Evolutionary conservation across 805 yeast genomes (phyloP), one percentile per base, ranked within the genome.

Genomic region (Torulaspora delbrueckii): DNA sequence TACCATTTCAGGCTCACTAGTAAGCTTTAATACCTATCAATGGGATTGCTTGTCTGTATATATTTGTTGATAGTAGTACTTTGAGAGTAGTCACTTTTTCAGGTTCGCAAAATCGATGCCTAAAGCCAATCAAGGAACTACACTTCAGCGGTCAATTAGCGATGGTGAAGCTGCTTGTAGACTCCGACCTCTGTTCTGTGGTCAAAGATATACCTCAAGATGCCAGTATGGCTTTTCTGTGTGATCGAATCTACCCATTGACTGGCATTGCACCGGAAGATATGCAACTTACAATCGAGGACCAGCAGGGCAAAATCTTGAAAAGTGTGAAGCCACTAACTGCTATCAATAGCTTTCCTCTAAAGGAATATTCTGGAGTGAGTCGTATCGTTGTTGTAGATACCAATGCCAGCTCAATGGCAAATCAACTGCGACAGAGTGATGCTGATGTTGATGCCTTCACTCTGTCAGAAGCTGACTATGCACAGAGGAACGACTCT

Each of bases 401-500:
- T 55, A 67, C 68, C 12, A 73, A 81, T 54, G 75, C 75, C 1
- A 68, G 76, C 40, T 77, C 86, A 0, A 73, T 73, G 6, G 61
- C 79, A n/a, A 62, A 63, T 13, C 72, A 70, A 36, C 48, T 77
- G 14, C 62, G 49, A 14, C 45, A 50, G 12, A 32, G 34, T 10
- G 54, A 46, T 14, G 54, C 45, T 4, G 57, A 53, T 8, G 53
- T 51, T 10, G 34, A 38, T 2, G 13, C 43, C 16, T 59, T 56
- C 37, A 39, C 47, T 28, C 46, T 61, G 24, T 50, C 60, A 10
- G 66, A 59, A 22, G 62, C 60, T 32, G 63, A 55, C n/a, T 63
- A 90, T 62, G 81, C 74, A 25, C 69, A 69, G 38, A 72, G 84
- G 47, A 42, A 65, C 3, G 78, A 83, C 44, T 74, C 91, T 0